Evolutionary conservation across 2,329 filamentous ascomycete genomes (phyloP), one percentile per base, ranked within the genome.

Genomic region (Fusarium sp.): DNA sequence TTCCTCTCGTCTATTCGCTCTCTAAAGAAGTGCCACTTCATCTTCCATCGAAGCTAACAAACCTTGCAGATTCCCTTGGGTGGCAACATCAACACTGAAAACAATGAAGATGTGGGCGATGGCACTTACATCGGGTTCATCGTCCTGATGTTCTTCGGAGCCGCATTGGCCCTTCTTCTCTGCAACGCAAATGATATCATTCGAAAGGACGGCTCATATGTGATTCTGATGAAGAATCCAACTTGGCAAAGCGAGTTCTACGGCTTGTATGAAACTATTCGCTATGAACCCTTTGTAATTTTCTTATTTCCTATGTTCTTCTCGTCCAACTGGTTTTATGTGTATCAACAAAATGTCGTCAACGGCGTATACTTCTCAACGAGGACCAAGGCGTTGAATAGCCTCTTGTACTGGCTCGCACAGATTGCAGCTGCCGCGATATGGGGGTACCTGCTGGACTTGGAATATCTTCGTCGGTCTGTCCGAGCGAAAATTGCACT

Each of bases 221-320:
- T 97, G 78, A 94, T 97, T 71, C 82, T 95, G 70, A 97, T 96
- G 93, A 96, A 96, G 85, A 93, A 97, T 81, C 95, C 95, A 3
- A 93, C 93, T 46, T 97, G 93, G 93, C 89, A 90, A 78, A 91
- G 93, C 6, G 95, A 97, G 83, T 82, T 97, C 63, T 72, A 88
- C 12, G 95, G 95, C 54, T 88, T 97, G 3, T 92, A 87, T 80
- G 88, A 96, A 80, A 94, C 93, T 0, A 83, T 97, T 60, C 83
- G 84, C 54, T 86, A 86, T 21, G 92, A 96, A 74, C 90, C 90
- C 2, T 95, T 77, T 78, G 92, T 95, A 71, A 73, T 94, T 42
- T 82, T 91, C 9, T 86, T 95, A 18, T 95, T 94, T 83, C 93
- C 93, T 72, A 93, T 95, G 91, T 95, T 95, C 84, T 88, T 93